These are phyloP conservation scores for Saitozyma sp. DNA, from an alignment of 768 basidiomycete genomes.

Conservation along the genomic window DNA sequence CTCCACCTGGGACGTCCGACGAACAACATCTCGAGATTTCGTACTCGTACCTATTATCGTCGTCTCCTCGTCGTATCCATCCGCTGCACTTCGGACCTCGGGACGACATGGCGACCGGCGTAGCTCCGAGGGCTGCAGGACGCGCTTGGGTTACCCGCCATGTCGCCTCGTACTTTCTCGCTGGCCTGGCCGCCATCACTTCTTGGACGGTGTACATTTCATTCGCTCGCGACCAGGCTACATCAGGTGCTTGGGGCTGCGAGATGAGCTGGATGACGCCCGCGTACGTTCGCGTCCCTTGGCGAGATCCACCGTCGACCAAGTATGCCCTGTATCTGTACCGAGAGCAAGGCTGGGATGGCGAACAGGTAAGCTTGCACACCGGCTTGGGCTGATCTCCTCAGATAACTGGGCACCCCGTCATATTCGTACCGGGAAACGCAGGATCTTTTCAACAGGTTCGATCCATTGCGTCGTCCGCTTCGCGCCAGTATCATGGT, in stretches of 20 bases:
- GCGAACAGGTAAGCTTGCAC: constrained; percentile 57
- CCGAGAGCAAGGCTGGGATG: constrained; percentile 82
- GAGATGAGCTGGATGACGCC: constrained; percentile 59
- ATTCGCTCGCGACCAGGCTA: constrained; percentile 4
- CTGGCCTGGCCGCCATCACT: no score
- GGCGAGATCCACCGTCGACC: constrained; percentile 68
- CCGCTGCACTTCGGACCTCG: no score
- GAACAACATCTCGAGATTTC: no score
- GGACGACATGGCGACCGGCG: no score
- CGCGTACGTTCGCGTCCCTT: constrained; percentile 72
- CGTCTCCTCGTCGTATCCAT: no score
- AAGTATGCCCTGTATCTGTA: constrained; percentile 89
- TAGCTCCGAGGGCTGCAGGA: no score
- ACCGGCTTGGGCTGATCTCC: neutral
- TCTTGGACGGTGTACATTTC: no score
- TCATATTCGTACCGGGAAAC: constrained; percentile 95
- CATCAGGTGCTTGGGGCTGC: constrained; percentile 44
- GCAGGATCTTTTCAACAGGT: constrained; percentile 93
- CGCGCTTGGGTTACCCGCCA: no score
- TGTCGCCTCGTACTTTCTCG: no score
- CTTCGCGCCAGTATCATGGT: constrained; percentile 73
- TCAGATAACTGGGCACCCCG: constrained; percentile 65
- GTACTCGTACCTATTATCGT: no score
- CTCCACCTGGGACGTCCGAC: no score
- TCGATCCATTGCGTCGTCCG: constrained; percentile 90